Base-by-base conservation (phyloP, 2,329 filamentous ascomycete genomes). In the Aspergillus sp. region DNA sequence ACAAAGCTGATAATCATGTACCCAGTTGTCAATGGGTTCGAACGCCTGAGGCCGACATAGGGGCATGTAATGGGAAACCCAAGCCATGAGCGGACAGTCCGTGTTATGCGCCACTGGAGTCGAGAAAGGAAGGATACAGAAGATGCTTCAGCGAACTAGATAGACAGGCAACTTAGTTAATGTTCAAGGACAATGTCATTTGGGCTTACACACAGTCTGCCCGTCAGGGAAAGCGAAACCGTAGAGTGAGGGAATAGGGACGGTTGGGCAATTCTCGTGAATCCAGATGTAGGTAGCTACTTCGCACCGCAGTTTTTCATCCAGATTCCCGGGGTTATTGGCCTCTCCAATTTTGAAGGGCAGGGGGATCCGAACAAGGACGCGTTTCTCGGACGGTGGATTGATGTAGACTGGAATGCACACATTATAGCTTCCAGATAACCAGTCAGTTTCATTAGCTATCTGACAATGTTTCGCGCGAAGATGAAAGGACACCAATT, bases 251-350 rank as follows among this genome's bases (percentile, higher is more conserved):
- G 69, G 72, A 19, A 71, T 70, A n/a, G 67, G 71, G 33, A 76
- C 60, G 32, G 55, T 52, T 3, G 71, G 70, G 52, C 68, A 76
- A 50, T 76, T 55, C 7, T 71, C 55, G 35, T 67, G 57, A 13
- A 77, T 64, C 71, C 69, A 76, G 17, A 71, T 64, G 52, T 72
- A 77, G 1, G 72, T 71, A 4, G 67, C 75, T 5, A 67, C 72
- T 62, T 77, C 74, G 50, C 60, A 78, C 13, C 64, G 63, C 16
- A 68, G 50, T 51, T 78, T 79, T 62, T 79, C 75, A 33, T 78
- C 69, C 4, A 70, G 62, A 42, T 69, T 76, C n/a, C 73, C 75
- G 16, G 73, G 73, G 50, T 64, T 53, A 19, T 44, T 56, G 13
- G 46, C 56, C 51, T 77, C 75, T 14, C 73, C 73, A 4, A 74